Evolutionary conservation across 2,329 filamentous ascomycete species (phyloP), one percentile per base, ranked within the genome.

Genomic region (Phialophora chinensis): DNA sequence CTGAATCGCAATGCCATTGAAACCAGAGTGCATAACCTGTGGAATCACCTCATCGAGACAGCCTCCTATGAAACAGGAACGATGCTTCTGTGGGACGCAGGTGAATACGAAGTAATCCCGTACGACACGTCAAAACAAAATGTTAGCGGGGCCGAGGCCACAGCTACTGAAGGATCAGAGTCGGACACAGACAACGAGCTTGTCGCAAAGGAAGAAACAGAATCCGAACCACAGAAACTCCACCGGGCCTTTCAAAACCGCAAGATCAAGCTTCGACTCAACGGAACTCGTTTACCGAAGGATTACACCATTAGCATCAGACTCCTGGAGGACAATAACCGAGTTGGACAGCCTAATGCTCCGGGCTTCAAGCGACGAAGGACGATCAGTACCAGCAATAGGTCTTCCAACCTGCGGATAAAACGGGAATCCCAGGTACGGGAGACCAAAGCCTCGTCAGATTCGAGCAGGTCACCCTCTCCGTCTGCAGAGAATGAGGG

Each of bases 21-120:
- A 78, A 89, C 87, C 31, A 79, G 86, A 54, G 80, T 89, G 27
- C 87, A 89, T 74, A 87, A 83, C 72, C 73, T 88, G 35, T 87
- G 85, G 85, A 88, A 87, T 66, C 86, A 88, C 69, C 80, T 89
- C 8, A 82, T 87, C 61, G 87, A 89, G 72, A 86, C 84, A 0
- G 86, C 82, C 3, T 86, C 84, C 2, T 33, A 73, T 1, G 75
- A 78, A 14, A 87, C 86, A 3, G 87, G 86, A 1, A 87, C 85
- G 8, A 79, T 89, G 65, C 77, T 89, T 10, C 84, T 89, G 49
- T 89, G 87, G 87, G 87, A 88, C 71, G 87, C 84, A 1, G 87
- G 86, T 2, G 84, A 83, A 35, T 89, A 87, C 71, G 79, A 81
- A 52, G 74, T 88, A 11, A 77, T 89, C 12, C 81, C 84, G 7